A percentile compares a stretch with the other conserved stretches of the same genome.
Evolutionary conservation across 345 rosid species (phyloP).

Genomic region (Cardamine occulta): DNA sequence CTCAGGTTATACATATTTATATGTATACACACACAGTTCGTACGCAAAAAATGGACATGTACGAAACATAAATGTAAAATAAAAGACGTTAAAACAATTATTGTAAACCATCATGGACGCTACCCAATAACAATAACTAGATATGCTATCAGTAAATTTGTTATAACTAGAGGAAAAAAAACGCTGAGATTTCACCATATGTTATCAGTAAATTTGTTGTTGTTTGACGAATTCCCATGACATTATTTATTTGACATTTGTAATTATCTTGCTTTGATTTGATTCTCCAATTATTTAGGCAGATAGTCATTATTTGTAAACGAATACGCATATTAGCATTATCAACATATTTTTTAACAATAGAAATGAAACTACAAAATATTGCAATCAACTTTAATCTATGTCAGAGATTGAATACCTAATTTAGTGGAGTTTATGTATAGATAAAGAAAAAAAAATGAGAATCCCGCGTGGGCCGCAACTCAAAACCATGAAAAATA

Average conservation of each 20-base stretch:
- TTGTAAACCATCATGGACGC: not conserved
- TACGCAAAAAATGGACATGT: not conserved
- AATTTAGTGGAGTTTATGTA: constrained; percentile 16
- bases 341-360: not conserved
- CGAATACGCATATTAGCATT: not conserved
- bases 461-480: constrained; percentile 43
- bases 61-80: not conserved
- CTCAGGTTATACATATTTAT: not conserved
- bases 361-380: constrained; percentile 5
- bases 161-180: no score
- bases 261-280: constrained; percentile 1
- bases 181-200: no score
- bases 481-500: constrained; percentile 34
- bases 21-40: not conserved
- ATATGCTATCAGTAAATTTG: not conserved
- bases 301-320: not conserved
- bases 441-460: not conserved
- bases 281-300: constrained; percentile 9
- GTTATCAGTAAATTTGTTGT: no score
- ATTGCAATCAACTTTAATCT: constrained; percentile 13
- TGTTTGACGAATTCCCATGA: not conserved
- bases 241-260: not conserved
- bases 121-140: no score
- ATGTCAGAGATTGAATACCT: constrained; percentile 22
- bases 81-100: not conserved